Percentiles rank a stretch among this genome's conserved stretches.
These are phyloP conservation scores for Camellia granthamiana DNA, from an alignment of 148 eudicot genomes.

Conservation along the genomic window DNA sequence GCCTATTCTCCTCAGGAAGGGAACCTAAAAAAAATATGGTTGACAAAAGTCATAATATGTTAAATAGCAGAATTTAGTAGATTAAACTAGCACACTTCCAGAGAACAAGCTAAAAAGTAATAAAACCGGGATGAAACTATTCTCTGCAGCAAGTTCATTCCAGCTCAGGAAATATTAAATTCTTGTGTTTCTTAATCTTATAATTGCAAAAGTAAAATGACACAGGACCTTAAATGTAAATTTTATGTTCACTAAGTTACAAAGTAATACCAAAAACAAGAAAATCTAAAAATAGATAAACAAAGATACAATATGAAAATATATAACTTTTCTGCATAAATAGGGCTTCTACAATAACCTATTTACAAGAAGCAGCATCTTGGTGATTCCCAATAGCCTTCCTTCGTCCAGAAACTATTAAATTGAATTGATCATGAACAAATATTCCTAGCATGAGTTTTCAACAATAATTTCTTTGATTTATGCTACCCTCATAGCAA, in stretches of 20 bases:
- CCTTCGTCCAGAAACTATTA: neutral
- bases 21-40: constrained; percentile 35
- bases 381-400: neutral
- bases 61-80: neutral
- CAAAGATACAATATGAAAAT: neutral
- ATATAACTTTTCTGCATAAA: neutral
- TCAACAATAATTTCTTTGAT: neutral
- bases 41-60: constrained; percentile 6
- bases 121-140: neutral
- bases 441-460: neutral
- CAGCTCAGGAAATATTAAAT: neutral
- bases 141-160: neutral
- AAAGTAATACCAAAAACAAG: neutral
- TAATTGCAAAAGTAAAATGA: neutral
- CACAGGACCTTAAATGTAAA: neutral
- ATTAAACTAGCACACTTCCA: constrained; percentile 9
- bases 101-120: neutral
- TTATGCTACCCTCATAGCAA: constrained; percentile 11
- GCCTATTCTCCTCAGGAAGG: constrained; percentile 40
- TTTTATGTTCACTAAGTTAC: neutral
- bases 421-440: neutral
- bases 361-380: neutral
- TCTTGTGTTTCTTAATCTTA: neutral
- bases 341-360: neutral
- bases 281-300: neutral